Evolutionary conservation across 2,329 filamentous ascomycete genomes (phyloP).

Genomic region (Talaromyces sp.): DNA sequence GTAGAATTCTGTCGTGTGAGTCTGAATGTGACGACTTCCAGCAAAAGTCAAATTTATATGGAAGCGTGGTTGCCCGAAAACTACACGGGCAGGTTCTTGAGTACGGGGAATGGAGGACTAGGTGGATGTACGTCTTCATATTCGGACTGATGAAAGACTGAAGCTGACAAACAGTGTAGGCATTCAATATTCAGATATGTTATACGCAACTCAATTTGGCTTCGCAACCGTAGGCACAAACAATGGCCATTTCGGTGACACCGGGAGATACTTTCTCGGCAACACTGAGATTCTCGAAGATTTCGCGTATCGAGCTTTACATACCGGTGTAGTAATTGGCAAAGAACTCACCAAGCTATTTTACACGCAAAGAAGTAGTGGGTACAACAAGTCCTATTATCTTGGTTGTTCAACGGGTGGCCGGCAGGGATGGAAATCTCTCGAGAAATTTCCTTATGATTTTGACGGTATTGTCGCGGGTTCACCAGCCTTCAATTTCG

Average conservation of each 20-base stretch:
- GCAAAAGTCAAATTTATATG: conserved; percentile 44
- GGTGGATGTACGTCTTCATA: neutral
- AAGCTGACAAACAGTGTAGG: conserved; percentile 23
- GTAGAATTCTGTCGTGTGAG: conserved; percentile 39
- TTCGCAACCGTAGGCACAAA: conserved; percentile 44
- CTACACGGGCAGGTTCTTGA: conserved; percentile 47
- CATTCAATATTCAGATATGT: conserved; percentile 37
- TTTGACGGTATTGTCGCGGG: conserved; percentile 55
- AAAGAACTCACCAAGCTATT: conserved; percentile 36
- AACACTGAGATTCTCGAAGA: conserved; percentile 42
- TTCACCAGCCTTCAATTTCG: conserved; percentile 22
- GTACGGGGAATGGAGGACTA: conserved; percentile 48
- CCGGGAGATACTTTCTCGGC: conserved; percentile 39
- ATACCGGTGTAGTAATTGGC: conserved; percentile 12
- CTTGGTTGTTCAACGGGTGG: conserved; percentile 21
- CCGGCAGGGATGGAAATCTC: conserved; percentile 28
- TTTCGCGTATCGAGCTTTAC: conserved; percentile 29
- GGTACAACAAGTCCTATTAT: conserved; percentile 17
- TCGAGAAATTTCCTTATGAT: conserved; percentile 52
- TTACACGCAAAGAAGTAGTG: conserved; percentile 27
- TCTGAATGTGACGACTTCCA: conserved; percentile 42
- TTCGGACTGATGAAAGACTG: neutral
- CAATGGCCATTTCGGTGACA: conserved; percentile 43
- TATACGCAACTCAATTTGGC: conserved; percentile 35
- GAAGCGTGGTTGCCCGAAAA: conserved; percentile 48